These are phyloP conservation scores for Ophiostoma novo-ulmi DNA, from an alignment of 2,329 filamentous ascomycete genomes.

Conservation along the genomic window DNA sequence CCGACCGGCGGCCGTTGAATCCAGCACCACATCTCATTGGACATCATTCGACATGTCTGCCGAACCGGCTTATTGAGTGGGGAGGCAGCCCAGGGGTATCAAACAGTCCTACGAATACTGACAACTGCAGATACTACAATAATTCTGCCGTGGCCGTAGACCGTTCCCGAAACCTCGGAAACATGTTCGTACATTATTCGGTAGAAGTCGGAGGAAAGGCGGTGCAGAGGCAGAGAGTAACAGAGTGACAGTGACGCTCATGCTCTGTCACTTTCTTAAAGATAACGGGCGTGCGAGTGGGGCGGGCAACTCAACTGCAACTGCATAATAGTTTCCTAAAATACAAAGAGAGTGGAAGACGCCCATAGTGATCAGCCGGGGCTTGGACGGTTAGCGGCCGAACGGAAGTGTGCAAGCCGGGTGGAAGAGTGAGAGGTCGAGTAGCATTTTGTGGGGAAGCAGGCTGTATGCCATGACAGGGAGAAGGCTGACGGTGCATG, in stretches of 20 bases:
- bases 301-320: background rate
- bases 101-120: background rate
- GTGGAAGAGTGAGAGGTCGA: slow-evolving; percentile 6
- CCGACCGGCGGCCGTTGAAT: slow-evolving; percentile 7
- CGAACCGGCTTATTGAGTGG: slow-evolving; percentile 18
- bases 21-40: slow-evolving; percentile 14
- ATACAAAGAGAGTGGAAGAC: background rate
- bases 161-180: slow-evolving; percentile 21
- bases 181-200: slow-evolving; percentile 14
- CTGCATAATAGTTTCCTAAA: background rate
- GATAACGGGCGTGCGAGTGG: slow-evolving; percentile 10
- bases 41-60: slow-evolving; percentile 16
- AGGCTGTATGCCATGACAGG: background rate
- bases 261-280: background rate
- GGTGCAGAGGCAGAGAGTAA: background rate
- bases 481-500: slow-evolving; percentile 15
- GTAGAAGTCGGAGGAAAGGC: slow-evolving; percentile 20
- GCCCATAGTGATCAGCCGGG: slow-evolving; percentile 12
- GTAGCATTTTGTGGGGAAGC: slow-evolving; percentile 23
- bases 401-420: slow-evolving; percentile 20
- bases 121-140: background rate
- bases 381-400: slow-evolving; percentile 20
- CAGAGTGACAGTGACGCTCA: background rate
- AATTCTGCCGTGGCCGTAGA: background rate
- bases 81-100: background rate